Percentiles rank a stretch among this genome's conserved stretches.
phyloP scores from a whole-genome alignment of 805 yeast species.

The Lachancea quebecensis region DNA sequence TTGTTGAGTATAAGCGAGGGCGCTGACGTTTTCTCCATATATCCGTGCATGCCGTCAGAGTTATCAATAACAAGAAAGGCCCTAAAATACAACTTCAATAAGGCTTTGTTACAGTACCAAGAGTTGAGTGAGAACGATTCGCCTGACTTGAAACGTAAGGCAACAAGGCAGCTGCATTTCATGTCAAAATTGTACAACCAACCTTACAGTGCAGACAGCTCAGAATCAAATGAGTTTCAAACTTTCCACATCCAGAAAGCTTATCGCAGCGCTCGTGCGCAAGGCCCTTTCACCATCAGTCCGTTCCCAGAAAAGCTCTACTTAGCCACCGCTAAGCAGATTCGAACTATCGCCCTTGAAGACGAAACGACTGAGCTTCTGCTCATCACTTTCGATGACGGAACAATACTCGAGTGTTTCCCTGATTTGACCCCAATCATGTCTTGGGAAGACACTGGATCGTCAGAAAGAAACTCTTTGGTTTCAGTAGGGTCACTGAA shows the following conservation, averaged over 20 bases:
- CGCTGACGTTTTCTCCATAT: slow-evolving; percentile 48
- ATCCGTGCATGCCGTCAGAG: slow-evolving; percentile 55
- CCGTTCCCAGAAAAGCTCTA: slow-evolving; percentile 54
- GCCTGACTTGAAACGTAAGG: slow-evolving; percentile 16
- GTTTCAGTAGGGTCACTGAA: slow-evolving; percentile 9
- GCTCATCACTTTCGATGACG: slow-evolving; percentile 23
- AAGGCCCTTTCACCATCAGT: slow-evolving; percentile 48
- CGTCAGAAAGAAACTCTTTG: slow-evolving; percentile 22
- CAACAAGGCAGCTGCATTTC: slow-evolving; percentile 35
- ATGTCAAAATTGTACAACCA: slow-evolving; percentile 30
- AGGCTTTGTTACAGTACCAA: slow-evolving; percentile 18
- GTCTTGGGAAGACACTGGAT: slow-evolving; percentile 32
- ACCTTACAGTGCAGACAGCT: slow-evolving; percentile 10
- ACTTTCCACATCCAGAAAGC: slow-evolving; percentile 1
- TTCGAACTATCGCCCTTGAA: slow-evolving; percentile 23
- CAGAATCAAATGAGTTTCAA: slow-evolving; percentile 1
- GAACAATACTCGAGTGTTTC: slow-evolving; percentile 26
- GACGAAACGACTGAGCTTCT: slow-evolving; percentile 23
- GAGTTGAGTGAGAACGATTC: slow-evolving; percentile 11
- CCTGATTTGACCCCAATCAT: slow-evolving; percentile 32
- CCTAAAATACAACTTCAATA: slow-evolving; percentile 2
- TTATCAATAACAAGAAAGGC: slow-evolving; percentile 21
- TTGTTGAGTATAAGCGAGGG: slow-evolving; percentile 44
- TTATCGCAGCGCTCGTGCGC: slow-evolving; percentile 20
- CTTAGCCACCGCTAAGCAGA: slow-evolving; percentile 36